Conservation (phyloP, 2,329 filamentous ascomycete species). For the Pestalotiopsis sp. region DNA sequence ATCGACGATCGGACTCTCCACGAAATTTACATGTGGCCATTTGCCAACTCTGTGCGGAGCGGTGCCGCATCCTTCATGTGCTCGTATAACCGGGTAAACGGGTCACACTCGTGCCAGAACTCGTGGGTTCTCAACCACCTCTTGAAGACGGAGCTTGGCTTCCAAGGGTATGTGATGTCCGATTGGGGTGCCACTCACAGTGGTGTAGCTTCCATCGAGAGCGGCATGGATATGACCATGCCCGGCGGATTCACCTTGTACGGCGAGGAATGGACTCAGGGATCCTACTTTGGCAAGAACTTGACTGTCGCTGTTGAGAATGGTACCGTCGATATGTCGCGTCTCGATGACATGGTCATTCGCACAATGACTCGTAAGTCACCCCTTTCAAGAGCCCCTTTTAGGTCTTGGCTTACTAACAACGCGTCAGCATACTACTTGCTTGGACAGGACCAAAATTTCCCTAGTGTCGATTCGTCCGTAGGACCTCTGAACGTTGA, state of each 20-base stretch:
- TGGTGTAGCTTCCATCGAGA: slow-evolving; percentile 37
- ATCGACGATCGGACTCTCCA: slow-evolving; percentile 77
- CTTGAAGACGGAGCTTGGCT: slow-evolving; percentile 52
- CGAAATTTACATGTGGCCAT: slow-evolving; percentile 79
- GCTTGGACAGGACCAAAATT: slow-evolving; percentile 50
- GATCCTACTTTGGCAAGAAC: slow-evolving; percentile 47
- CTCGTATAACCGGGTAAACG: slow-evolving; percentile 78
- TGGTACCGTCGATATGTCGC: slow-evolving; percentile 27
- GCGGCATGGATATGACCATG: slow-evolving; percentile 47
- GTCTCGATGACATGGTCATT: slow-evolving; percentile 48
- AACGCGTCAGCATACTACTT: slow-evolving; percentile 42
- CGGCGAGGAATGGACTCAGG: slow-evolving; percentile 30
- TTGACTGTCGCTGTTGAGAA: slow-evolving; percentile 31
- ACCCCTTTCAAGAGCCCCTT: not conserved
- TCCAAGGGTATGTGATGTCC: slow-evolving; percentile 47
- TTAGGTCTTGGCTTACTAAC: not conserved
- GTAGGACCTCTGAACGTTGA: slow-evolving; percentile 51
- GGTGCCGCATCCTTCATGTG: slow-evolving; percentile 68
- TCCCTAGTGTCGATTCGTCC: slow-evolving; percentile 46
- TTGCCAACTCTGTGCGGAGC: slow-evolving; percentile 70
- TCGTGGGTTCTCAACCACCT: slow-evolving; percentile 48
- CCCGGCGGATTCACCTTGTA: slow-evolving; percentile 35
- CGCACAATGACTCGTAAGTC: slow-evolving; percentile 53
- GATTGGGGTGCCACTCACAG: slow-evolving; percentile 39
- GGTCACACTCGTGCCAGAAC: slow-evolving; percentile 80